Conservation (phyloP, 441 rosid species). For the Adansonia grandidieri region DNA sequence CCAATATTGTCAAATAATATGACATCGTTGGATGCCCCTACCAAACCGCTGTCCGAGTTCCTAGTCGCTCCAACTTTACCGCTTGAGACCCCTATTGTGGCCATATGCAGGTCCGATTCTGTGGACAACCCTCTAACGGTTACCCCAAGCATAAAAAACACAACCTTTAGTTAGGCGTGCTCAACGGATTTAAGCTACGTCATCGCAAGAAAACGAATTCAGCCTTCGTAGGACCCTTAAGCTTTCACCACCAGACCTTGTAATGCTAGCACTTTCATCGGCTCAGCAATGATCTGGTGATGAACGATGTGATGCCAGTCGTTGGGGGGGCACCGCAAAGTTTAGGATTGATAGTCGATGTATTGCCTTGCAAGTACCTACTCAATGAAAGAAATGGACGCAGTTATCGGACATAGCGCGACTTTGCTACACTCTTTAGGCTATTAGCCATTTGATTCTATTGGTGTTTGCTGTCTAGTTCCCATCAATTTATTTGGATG, state of each 20-base stretch:
- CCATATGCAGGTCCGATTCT: slow-evolving; percentile 42
- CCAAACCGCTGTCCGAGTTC: slow-evolving; percentile 51
- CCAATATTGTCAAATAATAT: not conserved
- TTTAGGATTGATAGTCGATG: slow-evolving; percentile 54
- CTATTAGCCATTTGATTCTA: not conserved
- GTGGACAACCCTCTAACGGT: slow-evolving; percentile 57
- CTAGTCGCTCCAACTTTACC: slow-evolving; percentile 37
- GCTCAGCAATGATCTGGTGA: slow-evolving; percentile 51
- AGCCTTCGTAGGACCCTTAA: slow-evolving; percentile 53
- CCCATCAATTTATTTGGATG: no score
- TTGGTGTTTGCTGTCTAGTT: no score
- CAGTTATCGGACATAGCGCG: slow-evolving; percentile 48
- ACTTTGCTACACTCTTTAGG: slow-evolving; percentile 38
- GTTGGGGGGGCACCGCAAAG: slow-evolving; percentile 55
- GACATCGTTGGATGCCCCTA: slow-evolving; percentile 47
- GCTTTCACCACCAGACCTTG: slow-evolving; percentile 50
- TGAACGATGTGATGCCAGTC: slow-evolving; percentile 48
- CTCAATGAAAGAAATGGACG: slow-evolving; percentile 38
- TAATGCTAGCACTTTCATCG: slow-evolving; percentile 58
- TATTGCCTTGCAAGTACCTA: slow-evolving; percentile 50
- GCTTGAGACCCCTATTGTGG: slow-evolving; percentile 30
- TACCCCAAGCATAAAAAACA: slow-evolving; percentile 47
- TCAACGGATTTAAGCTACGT: slow-evolving; percentile 53
- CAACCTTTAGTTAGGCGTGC: slow-evolving; percentile 54
- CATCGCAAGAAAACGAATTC: slow-evolving; percentile 43